Conservation (phyloP, 306 rosid genomes). For the Carpinus viminea region DNA sequence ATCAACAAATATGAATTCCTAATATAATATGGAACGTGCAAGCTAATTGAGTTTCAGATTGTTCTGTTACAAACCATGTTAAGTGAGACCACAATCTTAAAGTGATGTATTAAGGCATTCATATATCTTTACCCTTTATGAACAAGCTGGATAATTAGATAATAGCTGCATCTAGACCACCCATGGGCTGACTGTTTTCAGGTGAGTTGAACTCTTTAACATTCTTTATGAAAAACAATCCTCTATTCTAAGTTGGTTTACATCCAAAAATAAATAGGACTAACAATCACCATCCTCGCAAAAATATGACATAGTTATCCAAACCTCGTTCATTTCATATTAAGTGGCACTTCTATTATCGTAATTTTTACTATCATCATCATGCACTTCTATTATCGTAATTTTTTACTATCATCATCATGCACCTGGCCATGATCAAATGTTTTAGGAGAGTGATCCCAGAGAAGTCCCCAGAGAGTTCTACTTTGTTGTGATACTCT, state of each 20-base stretch:
- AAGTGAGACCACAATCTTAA: background rate
- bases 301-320: background rate
- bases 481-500: too few species aligned
- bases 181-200: too few species aligned
- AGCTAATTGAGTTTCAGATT: constrained; percentile 7
- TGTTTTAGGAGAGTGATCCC: background rate
- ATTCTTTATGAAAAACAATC: too few species aligned
- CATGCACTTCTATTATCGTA: too few species aligned
- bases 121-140: too few species aligned
- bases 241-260: too few species aligned
- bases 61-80: background rate
- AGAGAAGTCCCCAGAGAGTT: background rate
- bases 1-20: background rate
- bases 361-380: background rate
- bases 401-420: background rate
- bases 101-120: background rate
- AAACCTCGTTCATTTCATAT: background rate
- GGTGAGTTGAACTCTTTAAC: background rate
- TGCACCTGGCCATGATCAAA: background rate
- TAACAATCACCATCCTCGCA: too few species aligned
- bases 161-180: too few species aligned
- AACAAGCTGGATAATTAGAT: too few species aligned
- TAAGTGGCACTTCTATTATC: background rate
- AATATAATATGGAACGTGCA: background rate
- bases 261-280: too few species aligned